Evolutionary conservation across 139 green algal species (phyloP).

Genomic region (Chlorella ohadii): DNA sequence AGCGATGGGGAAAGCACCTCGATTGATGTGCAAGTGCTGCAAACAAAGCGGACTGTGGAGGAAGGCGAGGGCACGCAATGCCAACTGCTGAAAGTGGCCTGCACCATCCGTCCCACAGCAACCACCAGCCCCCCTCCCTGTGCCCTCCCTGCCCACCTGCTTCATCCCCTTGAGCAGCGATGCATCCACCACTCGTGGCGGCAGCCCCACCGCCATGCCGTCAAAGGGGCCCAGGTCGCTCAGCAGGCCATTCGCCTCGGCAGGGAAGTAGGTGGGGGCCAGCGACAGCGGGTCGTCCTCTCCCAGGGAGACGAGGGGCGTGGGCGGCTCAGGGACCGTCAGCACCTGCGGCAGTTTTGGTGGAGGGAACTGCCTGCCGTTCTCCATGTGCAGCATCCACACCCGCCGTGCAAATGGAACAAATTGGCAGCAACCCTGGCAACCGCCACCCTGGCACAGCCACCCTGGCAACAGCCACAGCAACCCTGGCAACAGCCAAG

Average conservation of each 20-base stretch:
- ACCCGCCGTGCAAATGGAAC: too few relatives aligned
- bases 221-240: slow-evolving; percentile 58
- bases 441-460: too few relatives aligned
- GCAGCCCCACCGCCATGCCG: slow-evolving; percentile 56
- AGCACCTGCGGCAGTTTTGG: slow-evolving; percentile 16
- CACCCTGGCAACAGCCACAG: neutral
- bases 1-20: too few relatives aligned
- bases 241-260: slow-evolving; percentile 47
- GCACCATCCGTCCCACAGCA: too few relatives aligned
- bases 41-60: too few relatives aligned
- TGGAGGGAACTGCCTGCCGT: too few relatives aligned
- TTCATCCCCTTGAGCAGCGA: slow-evolving; percentile 66
- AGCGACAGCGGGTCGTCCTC: slow-evolving; percentile 30
- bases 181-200: slow-evolving; percentile 70
- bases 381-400: too few relatives aligned
- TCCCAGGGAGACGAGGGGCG: slow-evolving; percentile 10
- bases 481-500: neutral
- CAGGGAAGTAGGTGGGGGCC: slow-evolving; percentile 31
- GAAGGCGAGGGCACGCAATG: too few relatives aligned
- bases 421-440: too few relatives aligned
- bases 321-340: slow-evolving; percentile 19
- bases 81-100: too few relatives aligned
- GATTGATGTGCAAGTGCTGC: slow-evolving; percentile 78
- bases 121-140: too few relatives aligned
- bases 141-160: too few relatives aligned